Percentiles rank a stretch among this genome's conserved stretches.
Conservation (phyloP, 2,329 filamentous ascomycete species). For the Scytalidium sp. region DNA sequence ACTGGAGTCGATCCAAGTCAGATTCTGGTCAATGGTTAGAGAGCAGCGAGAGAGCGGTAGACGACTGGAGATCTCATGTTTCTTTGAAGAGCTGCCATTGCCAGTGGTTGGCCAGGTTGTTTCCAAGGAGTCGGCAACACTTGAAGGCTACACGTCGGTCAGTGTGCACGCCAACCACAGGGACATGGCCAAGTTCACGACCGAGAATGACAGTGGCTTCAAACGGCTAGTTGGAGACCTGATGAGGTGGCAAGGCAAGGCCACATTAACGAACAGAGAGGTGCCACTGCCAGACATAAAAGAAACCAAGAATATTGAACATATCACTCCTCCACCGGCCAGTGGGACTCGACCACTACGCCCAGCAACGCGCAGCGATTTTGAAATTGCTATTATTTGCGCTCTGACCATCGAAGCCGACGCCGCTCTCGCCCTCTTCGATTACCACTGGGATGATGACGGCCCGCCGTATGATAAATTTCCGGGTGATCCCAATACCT, state of each 20-base stretch:
- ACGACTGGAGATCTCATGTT: too few relatives aligned
- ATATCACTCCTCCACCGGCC: too few relatives aligned
- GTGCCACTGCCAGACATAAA: too few relatives aligned
- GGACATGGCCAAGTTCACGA: constrained; percentile 6
- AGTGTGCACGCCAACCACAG: constrained; percentile 6
- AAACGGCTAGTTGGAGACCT: constrained; percentile 6
- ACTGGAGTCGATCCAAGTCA: too few relatives aligned
- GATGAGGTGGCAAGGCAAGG: constrained; percentile 1
- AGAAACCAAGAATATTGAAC: too few relatives aligned
- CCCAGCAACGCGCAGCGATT: constrained; percentile 7
- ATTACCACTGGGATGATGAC: constrained; percentile 2
- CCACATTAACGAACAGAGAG: too few relatives aligned
- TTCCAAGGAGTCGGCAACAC: too few relatives aligned
- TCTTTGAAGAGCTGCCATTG: too few relatives aligned
- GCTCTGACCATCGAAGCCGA: constrained; percentile 24
- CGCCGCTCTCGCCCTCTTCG: constrained; percentile 23
- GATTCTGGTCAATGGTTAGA: too few relatives aligned
- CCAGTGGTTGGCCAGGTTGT: too few relatives aligned
- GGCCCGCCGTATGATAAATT: constrained; percentile 16
- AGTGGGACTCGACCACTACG: too few relatives aligned
- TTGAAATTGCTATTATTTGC: constrained; percentile 28
- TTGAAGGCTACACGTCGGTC: constrained; percentile 7
- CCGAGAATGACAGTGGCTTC: constrained; percentile 4
- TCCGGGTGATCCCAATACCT: constrained; percentile 19
- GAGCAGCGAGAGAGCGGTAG: too few relatives aligned